Evolutionary conservation across 202 grass and related monocot genomes (phyloP), one percentile per base, ranked within the genome.

Genomic region (Musa balbisiana): DNA sequence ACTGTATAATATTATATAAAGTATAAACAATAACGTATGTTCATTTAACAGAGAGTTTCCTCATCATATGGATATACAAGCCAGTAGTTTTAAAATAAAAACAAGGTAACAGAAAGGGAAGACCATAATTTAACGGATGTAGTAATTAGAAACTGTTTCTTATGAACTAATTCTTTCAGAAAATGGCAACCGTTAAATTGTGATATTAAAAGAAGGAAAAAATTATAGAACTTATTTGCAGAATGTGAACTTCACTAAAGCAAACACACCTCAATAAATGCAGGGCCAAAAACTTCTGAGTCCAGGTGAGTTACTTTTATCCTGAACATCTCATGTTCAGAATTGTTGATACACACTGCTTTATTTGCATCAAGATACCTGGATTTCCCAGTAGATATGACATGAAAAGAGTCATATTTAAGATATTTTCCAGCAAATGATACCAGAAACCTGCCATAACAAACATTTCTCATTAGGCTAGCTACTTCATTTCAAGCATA

Each of bases 351-450:
- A 56, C 71, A 55, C 33, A 65, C 78, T 17, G 3, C 78, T 22
- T 78, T 83, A 80, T 67, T 80, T 79, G 67, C 71, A 72, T 82
- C 20, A 33, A 59, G 52, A 76, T 53, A 50, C 51, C 76, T 33
- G 51, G 52, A 53, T 20, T 66, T 80, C 58, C 76, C 84, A 68
- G 17, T 52, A 66, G 77, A 80, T 20, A 27, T 50, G 71, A 93
- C 67, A 81, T 73, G 76, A 64, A 16, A 69, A 60, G 84, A 91
- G 72, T 91, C 78, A 75, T 88, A 83, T 72, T 88, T 85, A 82
- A 99, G 67, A 84, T 99, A 99, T 53, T 95, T 82, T 71, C 89
- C 95, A 87, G 85, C 84, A 90, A 99, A 95, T 33, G 91, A 99
- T 54, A 99, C 59, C 87, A 99, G 82, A 73, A 89, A 99, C 79